Percentiles rank a stretch among this genome's conserved stretches.
phyloP scores from a whole-genome alignment of 2,329 filamentous ascomycete species.

The Phyllosticta paracitricarpa region DNA sequence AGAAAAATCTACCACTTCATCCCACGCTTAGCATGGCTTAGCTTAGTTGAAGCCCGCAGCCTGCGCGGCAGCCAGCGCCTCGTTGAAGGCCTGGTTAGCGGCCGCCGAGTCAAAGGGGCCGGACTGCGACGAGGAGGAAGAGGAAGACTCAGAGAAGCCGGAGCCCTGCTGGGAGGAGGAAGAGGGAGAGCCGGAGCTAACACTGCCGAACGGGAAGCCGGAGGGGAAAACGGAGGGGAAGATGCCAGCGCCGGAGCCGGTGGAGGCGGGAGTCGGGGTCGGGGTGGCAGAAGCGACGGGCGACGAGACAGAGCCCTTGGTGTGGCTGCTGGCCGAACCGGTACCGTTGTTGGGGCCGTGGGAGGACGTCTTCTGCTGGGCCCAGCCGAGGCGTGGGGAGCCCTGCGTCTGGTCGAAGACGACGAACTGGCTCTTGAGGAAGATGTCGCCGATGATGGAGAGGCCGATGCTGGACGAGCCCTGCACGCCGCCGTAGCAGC shows the following conservation, averaged over 20 bases:
- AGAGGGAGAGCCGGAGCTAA: not conserved
- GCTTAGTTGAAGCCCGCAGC: not conserved
- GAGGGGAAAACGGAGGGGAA: not conserved
- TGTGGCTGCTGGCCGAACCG: not conserved
- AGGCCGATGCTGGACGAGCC: constrained; percentile 46
- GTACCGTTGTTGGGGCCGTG: not conserved
- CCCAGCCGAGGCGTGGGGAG: constrained; percentile 31
- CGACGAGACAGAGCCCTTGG: not conserved
- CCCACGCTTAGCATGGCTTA: too few species aligned
- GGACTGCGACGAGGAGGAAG: not conserved
- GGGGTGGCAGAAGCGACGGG: not conserved
- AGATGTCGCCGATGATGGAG: constrained; percentile 67
- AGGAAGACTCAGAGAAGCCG: not conserved
- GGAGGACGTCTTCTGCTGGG: not conserved
- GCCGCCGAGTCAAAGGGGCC: not conserved
- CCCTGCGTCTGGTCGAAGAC: constrained; percentile 50
- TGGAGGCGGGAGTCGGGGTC: not conserved
- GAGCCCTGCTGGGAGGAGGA: not conserved
- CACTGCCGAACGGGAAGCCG: not conserved
- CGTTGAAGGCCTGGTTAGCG: not conserved
- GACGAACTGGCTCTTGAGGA: constrained; percentile 68
- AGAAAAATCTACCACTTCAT: too few species aligned
- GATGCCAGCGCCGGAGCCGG: not conserved
- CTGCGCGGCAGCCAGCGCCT: not conserved
- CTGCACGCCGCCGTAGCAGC: constrained; percentile 72